Evolutionary conservation across 306 rosid species (phyloP).

Genomic region (Hylodesmum podocarpum): DNA sequence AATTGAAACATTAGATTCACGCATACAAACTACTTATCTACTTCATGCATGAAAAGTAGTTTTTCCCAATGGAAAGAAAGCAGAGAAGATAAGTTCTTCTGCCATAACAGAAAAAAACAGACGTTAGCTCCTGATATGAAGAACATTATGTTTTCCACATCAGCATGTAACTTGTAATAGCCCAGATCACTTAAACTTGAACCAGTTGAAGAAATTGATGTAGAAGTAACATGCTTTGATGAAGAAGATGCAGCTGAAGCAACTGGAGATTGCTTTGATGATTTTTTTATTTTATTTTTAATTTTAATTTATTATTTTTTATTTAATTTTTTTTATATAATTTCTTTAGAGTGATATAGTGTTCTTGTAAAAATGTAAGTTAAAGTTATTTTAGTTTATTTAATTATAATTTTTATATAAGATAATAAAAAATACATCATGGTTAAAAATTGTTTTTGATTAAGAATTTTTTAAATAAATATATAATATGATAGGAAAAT

Average conservation of each 20-base stretch:
- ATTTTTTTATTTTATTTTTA: no score
- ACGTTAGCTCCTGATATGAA: conserved; percentile 39
- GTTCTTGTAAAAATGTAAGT: no score
- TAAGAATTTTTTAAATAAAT: no score
- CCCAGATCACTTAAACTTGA: conserved; percentile 26
- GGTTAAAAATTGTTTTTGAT: no score
- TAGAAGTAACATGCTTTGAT: conserved; percentile 10
- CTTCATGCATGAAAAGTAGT: conserved; percentile 1
- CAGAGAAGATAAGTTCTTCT: not conserved
- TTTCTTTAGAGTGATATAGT: no score
- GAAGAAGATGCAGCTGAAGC: conserved; percentile 35
- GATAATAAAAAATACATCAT: no score
- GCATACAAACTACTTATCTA: conserved; percentile 52
- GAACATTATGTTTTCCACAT: conserved; percentile 58
- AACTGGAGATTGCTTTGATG: conserved; percentile 26
- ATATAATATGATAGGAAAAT: no score
- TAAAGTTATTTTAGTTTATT: no score
- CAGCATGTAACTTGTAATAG: conserved; percentile 49
- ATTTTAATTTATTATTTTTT: no score
- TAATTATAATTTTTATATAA: no score
- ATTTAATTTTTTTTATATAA: no score
- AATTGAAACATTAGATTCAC: conserved; percentile 57
- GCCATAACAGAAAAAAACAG: not conserved
- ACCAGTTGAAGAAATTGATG: conserved; percentile 29
- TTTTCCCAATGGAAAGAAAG: conserved; percentile 4